These are phyloP conservation scores for Takashimella koratensis DNA, from an alignment of 1,284 basidiomycete genomes.

Conservation along the genomic window DNA sequence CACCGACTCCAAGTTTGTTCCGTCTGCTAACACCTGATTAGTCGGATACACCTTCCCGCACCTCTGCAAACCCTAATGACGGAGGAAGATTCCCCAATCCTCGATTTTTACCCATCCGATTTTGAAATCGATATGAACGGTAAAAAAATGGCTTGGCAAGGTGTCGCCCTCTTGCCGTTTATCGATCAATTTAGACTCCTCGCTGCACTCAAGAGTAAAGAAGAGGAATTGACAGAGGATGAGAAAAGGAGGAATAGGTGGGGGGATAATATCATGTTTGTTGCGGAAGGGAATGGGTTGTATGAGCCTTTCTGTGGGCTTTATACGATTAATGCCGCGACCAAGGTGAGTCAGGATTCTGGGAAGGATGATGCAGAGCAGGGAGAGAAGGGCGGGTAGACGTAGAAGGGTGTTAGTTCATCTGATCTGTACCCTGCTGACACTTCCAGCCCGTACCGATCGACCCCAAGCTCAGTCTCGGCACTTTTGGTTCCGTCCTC, in stretches of 20 bases:
- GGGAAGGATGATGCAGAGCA: no score
- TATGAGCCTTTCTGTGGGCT: constrained; percentile 76
- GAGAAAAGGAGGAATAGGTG: constrained; percentile 79
- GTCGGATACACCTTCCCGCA: constrained; percentile 79
- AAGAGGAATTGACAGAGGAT: constrained; percentile 70
- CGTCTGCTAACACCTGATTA: constrained; percentile 37
- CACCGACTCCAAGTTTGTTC: no score
- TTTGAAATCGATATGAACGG: constrained; percentile 99
- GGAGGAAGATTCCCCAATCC: constrained; percentile 80
- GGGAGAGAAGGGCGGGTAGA: no score
- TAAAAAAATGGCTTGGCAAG: constrained; percentile 99
- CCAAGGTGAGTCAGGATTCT: constrained; percentile 59
- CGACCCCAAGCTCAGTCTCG: constrained; percentile 66
- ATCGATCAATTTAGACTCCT: constrained; percentile 84
- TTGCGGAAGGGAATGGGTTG: constrained; percentile 76
- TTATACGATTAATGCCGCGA: constrained; percentile 82
- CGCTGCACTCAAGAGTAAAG: constrained; percentile 72
- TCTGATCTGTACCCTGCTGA: neutral
- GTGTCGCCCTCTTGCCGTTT: constrained; percentile 92
- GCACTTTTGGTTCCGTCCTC: constrained; percentile 74
- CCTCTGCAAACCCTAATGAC: constrained; percentile 88
- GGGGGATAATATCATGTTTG: constrained; percentile 81
- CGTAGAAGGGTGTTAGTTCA: neutral
- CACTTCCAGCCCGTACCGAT: constrained; percentile 55
- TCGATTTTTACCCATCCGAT: constrained; percentile 89